Evolutionary conservation across 228 moss, liverwort and hornwort genomes (phyloP), one percentile per base, ranked within the genome.

Genomic region (Sphagnum magellanicum): DNA sequence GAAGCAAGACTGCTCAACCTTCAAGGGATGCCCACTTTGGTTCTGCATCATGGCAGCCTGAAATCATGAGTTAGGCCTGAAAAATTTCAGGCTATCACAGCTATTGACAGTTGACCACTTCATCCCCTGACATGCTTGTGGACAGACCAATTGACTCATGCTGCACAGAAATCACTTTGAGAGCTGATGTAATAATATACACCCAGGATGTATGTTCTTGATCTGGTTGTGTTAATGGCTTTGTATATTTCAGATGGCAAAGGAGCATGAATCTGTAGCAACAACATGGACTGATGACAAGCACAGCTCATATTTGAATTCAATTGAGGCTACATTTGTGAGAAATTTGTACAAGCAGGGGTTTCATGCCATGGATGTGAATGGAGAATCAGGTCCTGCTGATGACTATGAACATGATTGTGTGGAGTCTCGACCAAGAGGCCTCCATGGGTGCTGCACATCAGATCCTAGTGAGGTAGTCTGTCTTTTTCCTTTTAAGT

Each of bases 251-350:
- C 55, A 55, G 55, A 4, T 55, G 9, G 9, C 12, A 55, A 55
- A 55, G 55, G 12, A 55, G 55, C 55, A 8, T 12, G 9, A 55
- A 4, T 55, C 55, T 8, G 55, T 12, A 55, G 55, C 55, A 55
- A 55, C 55, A 12, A 55, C 55, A 8, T 87, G 87, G 87, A 87
- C 87, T 50, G 81, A 87, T 75, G 87, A 84, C 61, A 84, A 83
- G 63, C 87, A 87, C 68, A 87, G 84, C 60, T 87, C 87, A 13
- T 87, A 79, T 67, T 70, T 87, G 70, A 73, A 84, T 77, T 81
- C 84, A n/a, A 87, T 87, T 73, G 87, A 87, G 70, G 87, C 83
- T 48, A 74, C 79, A 57, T 84, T 87, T 87, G 73, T 87, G 48
- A 84, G 66, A 64, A 79, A 77, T 79, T 73, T 87, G 66, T 87